Evolutionary conservation across 2,329 filamentous ascomycete genomes (phyloP).

Genomic region (Fusarium armeniacum): DNA sequence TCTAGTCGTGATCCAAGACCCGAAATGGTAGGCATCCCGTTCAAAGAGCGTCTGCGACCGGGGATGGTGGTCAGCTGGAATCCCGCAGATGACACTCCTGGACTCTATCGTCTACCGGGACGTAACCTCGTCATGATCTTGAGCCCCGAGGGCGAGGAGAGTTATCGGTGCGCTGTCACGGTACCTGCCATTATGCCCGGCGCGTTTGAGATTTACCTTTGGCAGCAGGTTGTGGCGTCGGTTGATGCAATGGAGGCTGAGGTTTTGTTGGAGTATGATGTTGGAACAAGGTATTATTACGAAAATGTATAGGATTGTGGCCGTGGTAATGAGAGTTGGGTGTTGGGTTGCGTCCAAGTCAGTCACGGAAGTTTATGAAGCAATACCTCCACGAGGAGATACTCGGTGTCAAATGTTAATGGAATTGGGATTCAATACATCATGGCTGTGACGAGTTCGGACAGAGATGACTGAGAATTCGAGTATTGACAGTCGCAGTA

Average conservation of each 20-base stretch:
- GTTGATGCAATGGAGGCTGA: constrained; percentile 57
- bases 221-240: constrained; percentile 55
- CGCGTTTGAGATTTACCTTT: constrained; percentile 58
- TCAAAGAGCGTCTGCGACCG: constrained; percentile 58
- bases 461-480: background rate
- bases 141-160: constrained; percentile 44
- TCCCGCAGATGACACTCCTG: constrained; percentile 30
- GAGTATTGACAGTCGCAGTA: background rate
- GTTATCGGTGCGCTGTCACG: constrained; percentile 57
- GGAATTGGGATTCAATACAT: background rate
- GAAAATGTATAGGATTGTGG: constrained; percentile 40
- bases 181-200: constrained; percentile 53
- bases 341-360: background rate
- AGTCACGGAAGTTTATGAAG: background rate
- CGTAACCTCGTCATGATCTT: constrained; percentile 55
- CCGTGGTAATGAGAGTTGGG: no score
- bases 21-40: constrained; percentile 48
- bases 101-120: constrained; percentile 31
- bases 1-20: constrained; percentile 53
- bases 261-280: constrained; percentile 61
- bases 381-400: background rate
- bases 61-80: constrained; percentile 59
- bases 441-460: background rate
- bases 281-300: constrained; percentile 60
- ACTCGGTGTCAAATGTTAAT: background rate